phyloP scores from a whole-genome alignment of 2,329 filamentous ascomycete species.

The Cladosporium sp. region DNA sequence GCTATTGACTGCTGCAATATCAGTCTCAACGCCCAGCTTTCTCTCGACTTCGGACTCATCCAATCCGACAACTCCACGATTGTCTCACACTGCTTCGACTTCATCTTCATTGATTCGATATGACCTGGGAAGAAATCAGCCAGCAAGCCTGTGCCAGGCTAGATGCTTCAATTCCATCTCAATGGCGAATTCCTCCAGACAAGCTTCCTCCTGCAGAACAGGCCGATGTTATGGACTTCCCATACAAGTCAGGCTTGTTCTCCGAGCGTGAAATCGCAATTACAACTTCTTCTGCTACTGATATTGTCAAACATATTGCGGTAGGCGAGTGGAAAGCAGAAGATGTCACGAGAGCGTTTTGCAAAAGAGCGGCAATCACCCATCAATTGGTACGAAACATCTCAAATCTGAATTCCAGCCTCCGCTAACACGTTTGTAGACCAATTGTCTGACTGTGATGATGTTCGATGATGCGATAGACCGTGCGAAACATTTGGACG shows the following conservation, averaged over 20 bases:
- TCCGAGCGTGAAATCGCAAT: slow-evolving; percentile 47
- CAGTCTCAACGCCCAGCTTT: no score
- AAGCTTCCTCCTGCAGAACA: slow-evolving; percentile 50
- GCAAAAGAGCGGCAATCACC: slow-evolving; percentile 49
- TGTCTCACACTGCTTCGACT: no score
- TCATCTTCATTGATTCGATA: background rate
- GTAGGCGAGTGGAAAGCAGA: slow-evolving; percentile 44
- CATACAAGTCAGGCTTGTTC: slow-evolving; percentile 54
- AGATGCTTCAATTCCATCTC: slow-evolving; percentile 48
- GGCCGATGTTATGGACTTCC: slow-evolving; percentile 52
- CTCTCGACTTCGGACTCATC: no score
- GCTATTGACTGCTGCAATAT: no score
- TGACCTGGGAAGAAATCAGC: slow-evolving; percentile 8
- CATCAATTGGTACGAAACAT: slow-evolving; percentile 39
- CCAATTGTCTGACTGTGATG: slow-evolving; percentile 55
- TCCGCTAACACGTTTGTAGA: slow-evolving; percentile 21
- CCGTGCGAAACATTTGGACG: slow-evolving; percentile 48
- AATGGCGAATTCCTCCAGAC: slow-evolving; percentile 51
- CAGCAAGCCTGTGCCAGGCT: slow-evolving; percentile 36
- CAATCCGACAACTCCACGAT: no score
- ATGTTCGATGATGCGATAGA: slow-evolving; percentile 50
- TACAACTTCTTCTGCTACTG: slow-evolving; percentile 37
- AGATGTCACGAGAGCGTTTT: slow-evolving; percentile 48
- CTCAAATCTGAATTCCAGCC: slow-evolving; percentile 25
- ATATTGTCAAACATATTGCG: slow-evolving; percentile 37